Conservation (phyloP, 306 rosid species). For the Neltuma alba region DNA sequence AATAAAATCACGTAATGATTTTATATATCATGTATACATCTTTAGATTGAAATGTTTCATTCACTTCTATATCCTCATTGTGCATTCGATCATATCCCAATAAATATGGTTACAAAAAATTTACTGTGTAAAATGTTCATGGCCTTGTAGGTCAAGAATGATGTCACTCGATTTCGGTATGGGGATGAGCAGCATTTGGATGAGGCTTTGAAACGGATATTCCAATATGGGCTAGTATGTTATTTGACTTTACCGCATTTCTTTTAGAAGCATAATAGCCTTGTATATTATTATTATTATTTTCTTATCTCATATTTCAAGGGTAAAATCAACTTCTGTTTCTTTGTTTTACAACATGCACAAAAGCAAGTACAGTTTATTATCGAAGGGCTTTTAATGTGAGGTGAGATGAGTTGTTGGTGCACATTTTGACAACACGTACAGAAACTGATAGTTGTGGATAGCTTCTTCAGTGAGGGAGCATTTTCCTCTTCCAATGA, state of each 20-base stretch:
- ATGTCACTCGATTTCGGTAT: slow-evolving; percentile 86
- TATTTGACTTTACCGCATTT: slow-evolving; percentile 20
- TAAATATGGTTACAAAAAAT: slow-evolving; percentile 13
- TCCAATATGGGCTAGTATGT: slow-evolving; percentile 90
- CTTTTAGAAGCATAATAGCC: slow-evolving; percentile 2
- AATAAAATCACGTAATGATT: neutral
- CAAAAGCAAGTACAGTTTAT: neutral
- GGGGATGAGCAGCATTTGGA: slow-evolving; percentile 99
- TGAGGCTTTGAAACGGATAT: slow-evolving; percentile 89
- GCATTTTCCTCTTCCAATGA: neutral
- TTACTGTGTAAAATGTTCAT: slow-evolving; percentile 15
- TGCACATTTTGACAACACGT: neutral
- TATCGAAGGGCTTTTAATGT: neutral
- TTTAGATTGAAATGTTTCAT: slow-evolving; percentile 23
- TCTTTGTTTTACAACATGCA: neutral
- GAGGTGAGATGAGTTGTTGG: neutral
- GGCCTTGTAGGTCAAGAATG: slow-evolving; percentile 75
- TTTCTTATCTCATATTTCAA: slow-evolving; percentile 24
- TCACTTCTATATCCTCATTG: neutral
- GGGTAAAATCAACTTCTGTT: neutral
- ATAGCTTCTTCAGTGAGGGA: neutral
- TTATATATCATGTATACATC: slow-evolving; percentile 1
- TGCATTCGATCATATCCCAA: neutral
- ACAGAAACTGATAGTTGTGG: neutral
- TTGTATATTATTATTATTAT: neutral